Conservation (phyloP, 495 filamentous ascomycete species). For the Penicillium simplicissimum region DNA sequence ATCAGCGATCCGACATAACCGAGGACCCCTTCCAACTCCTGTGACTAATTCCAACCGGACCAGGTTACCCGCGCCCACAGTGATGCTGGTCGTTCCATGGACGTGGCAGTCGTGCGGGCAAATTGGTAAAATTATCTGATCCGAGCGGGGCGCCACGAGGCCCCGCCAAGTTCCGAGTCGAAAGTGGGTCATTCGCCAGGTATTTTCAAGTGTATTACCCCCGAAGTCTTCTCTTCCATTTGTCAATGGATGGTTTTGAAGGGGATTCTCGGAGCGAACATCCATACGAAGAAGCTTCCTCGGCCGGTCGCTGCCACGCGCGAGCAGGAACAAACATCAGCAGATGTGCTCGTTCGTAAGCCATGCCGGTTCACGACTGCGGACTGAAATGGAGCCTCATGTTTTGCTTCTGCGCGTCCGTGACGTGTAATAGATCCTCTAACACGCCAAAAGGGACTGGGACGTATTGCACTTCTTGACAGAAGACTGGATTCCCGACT, state of each 20-base stretch:
- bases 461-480: neutral
- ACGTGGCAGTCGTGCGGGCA: too few species aligned
- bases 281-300: neutral
- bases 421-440: neutral
- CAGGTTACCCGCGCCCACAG: neutral
- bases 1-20: neutral
- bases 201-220: neutral
- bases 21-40: too few species aligned
- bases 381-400: neutral
- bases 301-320: neutral
- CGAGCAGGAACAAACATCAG: neutral
- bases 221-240: neutral
- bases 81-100: neutral
- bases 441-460: neutral
- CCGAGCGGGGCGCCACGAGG: slow-evolving; percentile 8
- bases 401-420: neutral
- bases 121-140: slow-evolving; percentile 8
- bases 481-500: neutral
- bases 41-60: neutral
- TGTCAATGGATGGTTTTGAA: neutral
- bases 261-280: neutral
- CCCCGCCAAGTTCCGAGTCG: neutral
- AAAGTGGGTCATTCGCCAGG: slow-evolving; percentile 1
- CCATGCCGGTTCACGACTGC: neutral
- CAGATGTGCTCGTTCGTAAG: neutral